Evolutionary conservation across 1,139 yeast species (phyloP).

Genomic region (Saccharomyces hybrid): DNA sequence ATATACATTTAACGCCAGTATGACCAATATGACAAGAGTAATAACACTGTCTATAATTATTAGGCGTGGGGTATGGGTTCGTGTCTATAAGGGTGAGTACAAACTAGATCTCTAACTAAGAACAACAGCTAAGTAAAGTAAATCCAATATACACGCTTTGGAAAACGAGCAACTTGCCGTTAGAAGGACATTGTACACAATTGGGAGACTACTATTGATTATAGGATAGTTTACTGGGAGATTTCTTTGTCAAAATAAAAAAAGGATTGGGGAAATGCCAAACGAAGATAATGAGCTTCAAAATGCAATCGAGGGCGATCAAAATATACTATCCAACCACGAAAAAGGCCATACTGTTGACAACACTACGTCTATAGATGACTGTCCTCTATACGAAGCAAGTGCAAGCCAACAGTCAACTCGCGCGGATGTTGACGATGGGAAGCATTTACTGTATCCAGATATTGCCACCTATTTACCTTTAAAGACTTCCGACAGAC

Average conservation of each 20-base stretch:
- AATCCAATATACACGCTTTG: background rate
- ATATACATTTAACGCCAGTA: background rate
- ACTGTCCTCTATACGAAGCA: background rate
- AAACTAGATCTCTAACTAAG: background rate
- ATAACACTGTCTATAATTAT: background rate
- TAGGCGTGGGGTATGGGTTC: background rate
- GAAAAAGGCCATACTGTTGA: background rate
- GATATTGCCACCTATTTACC: slow-evolving; percentile 27
- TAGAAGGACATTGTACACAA: background rate
- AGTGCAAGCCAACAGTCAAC: background rate
- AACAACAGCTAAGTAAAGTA: background rate
- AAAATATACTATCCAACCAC: background rate
- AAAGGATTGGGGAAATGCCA: background rate
- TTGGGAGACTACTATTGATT: background rate
- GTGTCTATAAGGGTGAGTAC: background rate
- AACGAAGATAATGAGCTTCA: background rate
- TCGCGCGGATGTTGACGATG: slow-evolving; percentile 17
- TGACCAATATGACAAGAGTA: background rate
- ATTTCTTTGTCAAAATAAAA: background rate
- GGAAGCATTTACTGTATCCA: slow-evolving; percentile 24
- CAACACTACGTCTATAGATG: background rate
- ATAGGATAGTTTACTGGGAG: background rate
- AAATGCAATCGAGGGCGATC: background rate
- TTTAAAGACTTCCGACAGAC: slow-evolving; percentile 59
- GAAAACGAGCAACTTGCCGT: background rate